A percentile compares a stretch with the other conserved stretches of the same genome.
Conservation (phyloP, 179 eudicot genomes). For the Beta macrorhiza region DNA sequence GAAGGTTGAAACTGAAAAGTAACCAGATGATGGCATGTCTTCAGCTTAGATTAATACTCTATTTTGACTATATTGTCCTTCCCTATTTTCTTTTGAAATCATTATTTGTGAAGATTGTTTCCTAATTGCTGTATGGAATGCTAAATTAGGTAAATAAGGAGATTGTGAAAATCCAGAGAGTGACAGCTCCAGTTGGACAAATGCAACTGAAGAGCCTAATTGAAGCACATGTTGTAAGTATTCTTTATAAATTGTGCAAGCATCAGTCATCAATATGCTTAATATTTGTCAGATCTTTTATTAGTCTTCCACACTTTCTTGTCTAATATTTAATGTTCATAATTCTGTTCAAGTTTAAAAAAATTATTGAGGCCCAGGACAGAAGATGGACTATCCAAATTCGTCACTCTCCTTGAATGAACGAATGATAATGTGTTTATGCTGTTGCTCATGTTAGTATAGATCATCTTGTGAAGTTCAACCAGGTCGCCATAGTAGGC, state of each 20-base stretch:
- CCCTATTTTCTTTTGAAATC: neutral
- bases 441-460: neutral
- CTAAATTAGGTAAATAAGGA: constrained; percentile 83
- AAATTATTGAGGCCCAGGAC: neutral
- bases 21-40: neutral
- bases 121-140: constrained; percentile 10
- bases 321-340: neutral
- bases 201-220: constrained; percentile 93
- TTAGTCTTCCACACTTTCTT: neutral
- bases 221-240: constrained; percentile 95
- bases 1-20: neutral
- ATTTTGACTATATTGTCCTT: neutral
- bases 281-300: neutral
- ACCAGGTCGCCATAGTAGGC: neutral
- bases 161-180: constrained; percentile 96
- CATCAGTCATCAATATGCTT: neutral
- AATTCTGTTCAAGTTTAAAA: neutral
- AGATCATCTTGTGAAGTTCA: neutral
- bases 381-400: neutral
- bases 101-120: neutral
- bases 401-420: neutral
- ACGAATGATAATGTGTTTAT: neutral
- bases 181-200: constrained; percentile 93
- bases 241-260: constrained; percentile 5
- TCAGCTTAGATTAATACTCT: neutral